Evolutionary conservation across 352 stramenopile genomes (phyloP), one percentile per base, ranked within the genome.

Genomic region (Thalassiosira allenii): DNA sequence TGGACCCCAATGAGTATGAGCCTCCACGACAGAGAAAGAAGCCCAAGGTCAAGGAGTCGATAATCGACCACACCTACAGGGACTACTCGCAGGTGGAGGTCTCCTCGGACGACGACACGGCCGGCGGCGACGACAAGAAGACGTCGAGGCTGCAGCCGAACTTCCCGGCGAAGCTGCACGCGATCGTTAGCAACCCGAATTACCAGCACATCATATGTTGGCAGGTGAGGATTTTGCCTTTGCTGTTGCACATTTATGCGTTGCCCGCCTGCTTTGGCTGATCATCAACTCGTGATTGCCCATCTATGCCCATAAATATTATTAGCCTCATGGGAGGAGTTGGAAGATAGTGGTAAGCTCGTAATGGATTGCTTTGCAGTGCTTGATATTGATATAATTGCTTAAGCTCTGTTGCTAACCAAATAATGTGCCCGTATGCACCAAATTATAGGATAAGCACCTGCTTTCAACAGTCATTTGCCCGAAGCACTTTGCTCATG

Each of bases 121-220:
- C 27, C 17, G 32, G 20, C 17, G 40, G 29, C 49, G 34, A 41
- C 12, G 56, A 59, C 12, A 51, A 52, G 34, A 62, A 72, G 40
- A 33, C 52, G 63, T 59, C 44, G 23, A 72, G 62, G 44, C 32
- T 62, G 27, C 44, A 47, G 34, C 49, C 49, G 9, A 79, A 52
- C 22, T 91, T 91, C 53, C 83, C 82, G 23, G 71, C 68, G 23
- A 91, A 87, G 67, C 61, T 92, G 3, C 79, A 89, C 63, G 56
- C 34, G 3, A 91, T 91, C 37, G 34, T 93, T 25, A 82, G 64
- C 11, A 85, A 85, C 37, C 75, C 73, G 12, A 85, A 84, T n/a
- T 88, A 87, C 43, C 51, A 78, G 22, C 74, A 91, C 32, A 90
- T 89, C 51, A 81, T 91, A 22, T 58, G 70, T n/a, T 91, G 86